Base-by-base conservation (phyloP, 2,329 filamentous ascomycete species). In the Myriangium duriaei region DNA sequence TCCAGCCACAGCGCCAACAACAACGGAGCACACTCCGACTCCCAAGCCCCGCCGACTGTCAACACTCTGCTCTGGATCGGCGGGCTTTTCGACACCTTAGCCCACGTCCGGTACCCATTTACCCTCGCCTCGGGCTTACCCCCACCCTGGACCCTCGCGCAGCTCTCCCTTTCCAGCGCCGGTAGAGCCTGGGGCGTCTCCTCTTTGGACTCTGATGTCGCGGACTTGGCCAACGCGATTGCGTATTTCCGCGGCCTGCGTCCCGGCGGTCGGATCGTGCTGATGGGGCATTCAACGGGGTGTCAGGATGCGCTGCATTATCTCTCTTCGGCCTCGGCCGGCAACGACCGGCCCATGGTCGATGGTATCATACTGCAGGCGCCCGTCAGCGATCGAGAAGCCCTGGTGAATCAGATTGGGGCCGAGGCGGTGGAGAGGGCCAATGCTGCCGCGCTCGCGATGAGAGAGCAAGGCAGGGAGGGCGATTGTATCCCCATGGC, bases 331-430 rank as follows among this genome's bases (percentile, higher is more conserved):
- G 58, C 44, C 39, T 51, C 61, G 31, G 43, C 59, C 4, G 53
- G 51, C 13, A 34, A 41, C 12, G 57, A 59, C 29, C 60, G 71
- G 10, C 70, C 73, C 0, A 61, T 41, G 0, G 61, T 93, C 2
- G 74, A 91, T 42, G 86, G 80, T 24, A 77, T 76, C 34, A 79
- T 94, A 31, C 61, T 94, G 39, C 86, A 93, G 56, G 84, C 79
- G 0, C 77, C 82, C 0, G 77, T 87, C 3, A 83, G 76, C 1
- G 85, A 94, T 55, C 69, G 84, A 18, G 79, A 92, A 54, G 72
- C 69, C 0, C 51, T 81, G 9, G 58, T 58, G 2, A 51, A 61
- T 3, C 52, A 69, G 5, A 59, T 74, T 34, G 54, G 56, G 1
- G 50, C 62, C 4, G 59, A 65, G 4, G 48, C 54, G 18, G 59